Evolutionary conservation across 345 rosid species (phyloP).

Genomic region (Salix viminalis): DNA sequence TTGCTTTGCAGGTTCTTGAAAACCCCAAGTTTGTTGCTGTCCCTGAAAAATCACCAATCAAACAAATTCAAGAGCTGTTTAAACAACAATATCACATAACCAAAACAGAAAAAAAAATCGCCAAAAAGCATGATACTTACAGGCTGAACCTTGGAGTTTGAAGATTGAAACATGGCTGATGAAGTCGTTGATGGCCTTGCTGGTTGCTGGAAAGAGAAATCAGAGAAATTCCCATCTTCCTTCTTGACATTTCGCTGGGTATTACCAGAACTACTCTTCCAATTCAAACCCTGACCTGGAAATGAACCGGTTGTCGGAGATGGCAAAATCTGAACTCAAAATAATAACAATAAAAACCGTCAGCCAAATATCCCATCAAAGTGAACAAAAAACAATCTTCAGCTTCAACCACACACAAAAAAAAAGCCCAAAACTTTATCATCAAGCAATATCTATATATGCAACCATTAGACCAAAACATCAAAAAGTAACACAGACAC

Average conservation of each 20-base stretch:
- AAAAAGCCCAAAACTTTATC: background rate
- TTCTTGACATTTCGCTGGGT: slow-evolving; percentile 35
- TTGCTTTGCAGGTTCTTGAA: slow-evolving; percentile 40
- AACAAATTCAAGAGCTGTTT: background rate
- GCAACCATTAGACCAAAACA: background rate
- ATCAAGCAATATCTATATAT: background rate
- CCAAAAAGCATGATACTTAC: slow-evolving; percentile 25
- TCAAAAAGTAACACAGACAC: slow-evolving; percentile 10
- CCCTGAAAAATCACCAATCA: slow-evolving; percentile 20
- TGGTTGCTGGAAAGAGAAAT: slow-evolving; percentile 62
- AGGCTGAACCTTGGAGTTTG: slow-evolving; percentile 22
- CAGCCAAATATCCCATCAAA: slow-evolving; percentile 7
- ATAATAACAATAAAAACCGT: background rate
- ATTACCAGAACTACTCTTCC: slow-evolving; percentile 35
- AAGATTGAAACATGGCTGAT: slow-evolving; percentile 30
- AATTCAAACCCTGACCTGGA: slow-evolving; percentile 46
- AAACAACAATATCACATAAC: background rate
- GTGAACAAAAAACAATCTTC: background rate
- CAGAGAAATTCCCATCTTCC: slow-evolving; percentile 38
- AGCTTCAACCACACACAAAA: background rate
- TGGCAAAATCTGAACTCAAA: slow-evolving; percentile 55
- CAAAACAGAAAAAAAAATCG: background rate
- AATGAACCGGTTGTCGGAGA: slow-evolving; percentile 88
- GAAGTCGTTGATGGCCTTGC: slow-evolving; percentile 23
- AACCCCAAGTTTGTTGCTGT: slow-evolving; percentile 48